A percentile compares a stretch with the other conserved stretches of the same genome.
phyloP scores from a whole-genome alignment of 2,329 filamentous ascomycete species.

The Fonsecaea erecta region DNA sequence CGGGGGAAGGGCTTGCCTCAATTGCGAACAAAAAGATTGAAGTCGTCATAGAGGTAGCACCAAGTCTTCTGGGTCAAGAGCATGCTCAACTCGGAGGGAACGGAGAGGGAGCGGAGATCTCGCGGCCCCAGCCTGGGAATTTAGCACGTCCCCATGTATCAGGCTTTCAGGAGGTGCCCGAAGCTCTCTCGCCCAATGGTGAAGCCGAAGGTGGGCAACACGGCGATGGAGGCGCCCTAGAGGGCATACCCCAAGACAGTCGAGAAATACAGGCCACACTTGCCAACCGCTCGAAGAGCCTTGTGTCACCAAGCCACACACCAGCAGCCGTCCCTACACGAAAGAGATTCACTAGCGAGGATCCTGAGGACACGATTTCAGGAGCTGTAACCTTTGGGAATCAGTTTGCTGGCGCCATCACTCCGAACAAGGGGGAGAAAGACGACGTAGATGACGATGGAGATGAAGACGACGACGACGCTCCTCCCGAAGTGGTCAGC shows the following conservation, averaged over 20 bases:
- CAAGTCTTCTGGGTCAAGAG: background rate
- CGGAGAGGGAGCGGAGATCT: background rate
- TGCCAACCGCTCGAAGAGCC: background rate
- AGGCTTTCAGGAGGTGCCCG: background rate
- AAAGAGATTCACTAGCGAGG: slow-evolving; percentile 27
- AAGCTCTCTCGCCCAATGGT: background rate
- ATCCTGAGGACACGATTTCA: slow-evolving; percentile 11
- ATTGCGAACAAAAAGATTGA: background rate
- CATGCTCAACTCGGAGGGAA: background rate
- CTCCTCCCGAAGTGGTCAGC: slow-evolving; percentile 27
- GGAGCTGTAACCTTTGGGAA: slow-evolving; percentile 8
- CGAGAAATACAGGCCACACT: background rate
- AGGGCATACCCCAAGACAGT: slow-evolving; percentile 8
- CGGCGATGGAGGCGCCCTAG: background rate
- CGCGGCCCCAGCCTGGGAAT: background rate
- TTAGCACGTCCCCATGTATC: background rate
- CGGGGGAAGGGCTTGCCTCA: background rate
- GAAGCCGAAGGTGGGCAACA: background rate
- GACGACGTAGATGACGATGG: slow-evolving; percentile 11
- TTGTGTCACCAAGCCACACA: background rate
- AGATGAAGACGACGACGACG: slow-evolving; percentile 21
- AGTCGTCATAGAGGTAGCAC: background rate
- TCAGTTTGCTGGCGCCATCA: background rate
- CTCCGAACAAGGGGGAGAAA: slow-evolving; percentile 2
- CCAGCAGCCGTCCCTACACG: slow-evolving; percentile 19